Evolutionary conservation across 352 stramenopile genomes (phyloP).

Genomic region (Globisporangium cederbergense): DNA sequence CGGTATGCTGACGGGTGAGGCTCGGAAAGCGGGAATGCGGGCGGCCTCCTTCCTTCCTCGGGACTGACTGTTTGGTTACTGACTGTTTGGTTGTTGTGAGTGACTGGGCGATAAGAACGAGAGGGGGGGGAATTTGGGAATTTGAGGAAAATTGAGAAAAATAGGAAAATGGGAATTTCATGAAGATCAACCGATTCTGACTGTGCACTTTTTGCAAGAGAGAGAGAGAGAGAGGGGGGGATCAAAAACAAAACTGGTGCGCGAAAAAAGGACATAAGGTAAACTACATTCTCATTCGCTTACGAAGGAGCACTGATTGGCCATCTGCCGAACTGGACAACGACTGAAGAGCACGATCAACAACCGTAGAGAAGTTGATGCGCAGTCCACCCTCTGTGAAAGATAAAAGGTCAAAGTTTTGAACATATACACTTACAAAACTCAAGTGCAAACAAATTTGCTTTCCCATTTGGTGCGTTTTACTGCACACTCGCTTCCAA

Average conservation of each 20-base stretch:
- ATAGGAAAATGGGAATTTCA: no score
- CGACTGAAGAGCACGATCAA: no score
- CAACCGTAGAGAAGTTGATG: no score
- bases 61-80: no score
- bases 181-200: background rate
- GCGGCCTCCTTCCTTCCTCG: background rate
- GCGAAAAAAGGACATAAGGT: background rate
- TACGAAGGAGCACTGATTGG: no score
- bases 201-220: conserved; percentile 6
- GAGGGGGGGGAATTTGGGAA: conserved; percentile 1
- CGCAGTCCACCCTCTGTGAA: no score
- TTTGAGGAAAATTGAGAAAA: no score
- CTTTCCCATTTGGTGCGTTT: no score
- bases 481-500: no score
- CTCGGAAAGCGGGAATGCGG: conserved; percentile 6
- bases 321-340: background rate
- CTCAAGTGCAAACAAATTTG: no score
- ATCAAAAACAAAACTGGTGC: background rate
- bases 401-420: no score
- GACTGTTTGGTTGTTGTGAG: conserved; percentile 6
- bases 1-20: background rate
- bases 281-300: background rate
- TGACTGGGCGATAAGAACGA: conserved; percentile 9
- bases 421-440: background rate
- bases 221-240: conserved; percentile 8